Percentiles rank a stretch among this genome's conserved stretches.
Conservation (phyloP, 192 early-diverging fungal species). For the Coemansia umbellata region DNA sequence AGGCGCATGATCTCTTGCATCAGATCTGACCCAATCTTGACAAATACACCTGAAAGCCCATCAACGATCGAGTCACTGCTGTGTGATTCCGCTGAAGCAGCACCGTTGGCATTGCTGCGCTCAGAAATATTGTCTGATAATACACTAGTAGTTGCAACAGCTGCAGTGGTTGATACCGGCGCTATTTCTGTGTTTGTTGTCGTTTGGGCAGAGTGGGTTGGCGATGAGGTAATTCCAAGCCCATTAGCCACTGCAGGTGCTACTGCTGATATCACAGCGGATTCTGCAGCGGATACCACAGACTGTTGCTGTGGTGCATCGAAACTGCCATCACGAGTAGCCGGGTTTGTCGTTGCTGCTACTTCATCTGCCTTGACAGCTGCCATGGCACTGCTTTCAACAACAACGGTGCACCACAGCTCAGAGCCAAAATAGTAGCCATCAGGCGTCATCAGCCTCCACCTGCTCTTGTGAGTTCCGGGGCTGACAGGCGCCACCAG, state of each 20-base stretch:
- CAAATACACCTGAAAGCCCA: constrained; percentile 34
- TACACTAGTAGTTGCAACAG: too few species aligned
- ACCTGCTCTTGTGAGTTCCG: constrained; percentile 61
- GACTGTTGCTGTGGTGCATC: too few species aligned
- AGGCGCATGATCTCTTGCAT: constrained; percentile 43
- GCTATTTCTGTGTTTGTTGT: too few species aligned
- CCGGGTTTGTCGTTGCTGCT: too few species aligned
- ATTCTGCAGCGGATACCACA: too few species aligned
- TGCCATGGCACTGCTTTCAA: constrained; percentile 21
- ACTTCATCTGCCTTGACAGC: too few species aligned
- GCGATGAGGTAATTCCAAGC: background rate
- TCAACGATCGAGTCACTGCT: too few species aligned
- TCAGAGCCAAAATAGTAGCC: constrained; percentile 64
- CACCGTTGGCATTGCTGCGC: too few species aligned
- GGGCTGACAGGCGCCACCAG: constrained; percentile 58
- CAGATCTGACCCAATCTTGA: constrained; percentile 42
- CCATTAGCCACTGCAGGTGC: background rate
- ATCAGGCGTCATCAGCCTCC: constrained; percentile 56
- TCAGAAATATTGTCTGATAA: too few species aligned
- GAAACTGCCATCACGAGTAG: too few species aligned
- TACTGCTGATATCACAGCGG: background rate
- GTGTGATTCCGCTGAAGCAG: too few species aligned
- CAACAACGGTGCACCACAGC: constrained; percentile 64
- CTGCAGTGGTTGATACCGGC: too few species aligned
- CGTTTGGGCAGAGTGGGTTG: background rate